Evolutionary conservation across 495 filamentous ascomycete species (phyloP).

Genomic region (Daldinia loculata): DNA sequence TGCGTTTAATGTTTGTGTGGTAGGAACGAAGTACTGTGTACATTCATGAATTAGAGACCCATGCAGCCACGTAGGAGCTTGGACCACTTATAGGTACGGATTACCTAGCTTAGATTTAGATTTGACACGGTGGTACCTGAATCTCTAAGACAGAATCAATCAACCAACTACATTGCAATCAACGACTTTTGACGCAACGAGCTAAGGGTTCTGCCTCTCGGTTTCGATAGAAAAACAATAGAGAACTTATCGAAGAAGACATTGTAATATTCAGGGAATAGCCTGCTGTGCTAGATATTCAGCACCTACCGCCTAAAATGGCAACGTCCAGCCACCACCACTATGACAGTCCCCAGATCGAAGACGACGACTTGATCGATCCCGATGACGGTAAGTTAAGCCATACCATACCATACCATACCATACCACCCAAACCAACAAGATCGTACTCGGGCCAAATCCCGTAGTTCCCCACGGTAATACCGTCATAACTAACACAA

Average conservation of each 20-base stretch:
- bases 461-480: no score
- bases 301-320: conserved; percentile 39
- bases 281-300: not conserved
- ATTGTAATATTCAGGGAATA: not conserved
- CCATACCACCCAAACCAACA: no score
- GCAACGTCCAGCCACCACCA: conserved; percentile 59
- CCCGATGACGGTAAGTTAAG: conserved; percentile 82
- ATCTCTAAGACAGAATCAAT: not conserved
- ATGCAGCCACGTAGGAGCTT: conserved; percentile 20
- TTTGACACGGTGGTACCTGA: conserved; percentile 38
- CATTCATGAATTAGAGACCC: not conserved
- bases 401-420: no score
- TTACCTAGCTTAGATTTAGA: conserved; percentile 26
- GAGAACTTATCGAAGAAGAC: not conserved
- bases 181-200: not conserved
- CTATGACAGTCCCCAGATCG: conserved; percentile 76
- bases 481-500: not conserved
- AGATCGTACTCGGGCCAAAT: no score
- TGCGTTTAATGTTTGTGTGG: not conserved
- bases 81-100: conserved; percentile 28
- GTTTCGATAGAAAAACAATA: not conserved
- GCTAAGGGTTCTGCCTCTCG: not conserved
- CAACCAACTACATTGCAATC: conserved; percentile 11
- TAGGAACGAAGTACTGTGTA: not conserved
- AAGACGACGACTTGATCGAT: conserved; percentile 90